Evolutionary conservation across 2,329 filamentous ascomycete genomes (phyloP), one percentile per base, ranked within the genome.

Genomic region (Cladosporium cucumerinum): DNA sequence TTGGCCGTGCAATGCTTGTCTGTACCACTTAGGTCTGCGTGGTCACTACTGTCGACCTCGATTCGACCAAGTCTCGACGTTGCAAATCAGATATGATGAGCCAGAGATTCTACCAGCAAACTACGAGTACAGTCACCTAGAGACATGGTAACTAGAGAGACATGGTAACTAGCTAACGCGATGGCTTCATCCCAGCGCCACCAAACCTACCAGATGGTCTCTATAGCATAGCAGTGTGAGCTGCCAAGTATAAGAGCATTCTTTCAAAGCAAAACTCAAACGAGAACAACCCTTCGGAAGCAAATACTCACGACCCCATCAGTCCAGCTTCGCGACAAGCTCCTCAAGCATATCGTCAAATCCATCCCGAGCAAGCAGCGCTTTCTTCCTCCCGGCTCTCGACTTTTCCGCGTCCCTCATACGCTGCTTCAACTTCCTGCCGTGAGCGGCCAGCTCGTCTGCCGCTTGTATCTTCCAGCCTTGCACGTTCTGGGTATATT

Each of bases 381-480:
- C 34, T 23, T 64, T 58, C 14, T 48, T 36, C 61, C 57, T 63
- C 49, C 57, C 64, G 4, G 61, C 64, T 16, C 60, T 65, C 23
- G 55, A 64, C 14, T 64, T 34, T 18, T 66, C 61, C 1, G 66
- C 66, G 18, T 57, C 57, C 18, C 67, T 69, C 26, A 58, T 57
- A 12, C 28, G 46, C 2, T 64, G 61, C 49, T 65, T 59, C 59
- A 73, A 63, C 36, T 68, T 61, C 63, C 68, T 69, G 32, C 64
- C 65, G 21, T 43, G 48, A 25, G 66, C 49, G 2, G 61, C 48
- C 30, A 68, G 51, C 23, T 65, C 61, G 16, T 60, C 30, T 18
- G 55, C 60, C 46, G 54, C 62, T 28, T 64, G 48, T 28, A 63
- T 62, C 30, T 68, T 62, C 57, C 60, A 63, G 21, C 51, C 61